Conservation (phyloP, 345 rosid genomes). For the Mangifera indica region DNA sequence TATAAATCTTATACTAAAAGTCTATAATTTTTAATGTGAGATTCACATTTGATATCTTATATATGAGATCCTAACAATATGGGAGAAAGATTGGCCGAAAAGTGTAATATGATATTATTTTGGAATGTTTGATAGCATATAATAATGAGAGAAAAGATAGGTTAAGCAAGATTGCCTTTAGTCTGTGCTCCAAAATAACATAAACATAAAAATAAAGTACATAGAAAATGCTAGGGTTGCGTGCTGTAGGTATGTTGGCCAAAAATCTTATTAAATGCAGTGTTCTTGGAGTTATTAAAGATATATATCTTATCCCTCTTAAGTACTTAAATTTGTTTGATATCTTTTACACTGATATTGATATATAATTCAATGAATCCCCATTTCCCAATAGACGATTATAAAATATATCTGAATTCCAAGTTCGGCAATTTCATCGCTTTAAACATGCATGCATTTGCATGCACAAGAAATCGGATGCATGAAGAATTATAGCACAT, state of each 20-base stretch:
- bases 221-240: slow-evolving; percentile 14
- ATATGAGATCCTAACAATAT: no score
- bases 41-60: no score
- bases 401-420: no score
- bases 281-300: slow-evolving; percentile 61
- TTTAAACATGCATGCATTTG: background rate
- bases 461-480: slow-evolving; percentile 1
- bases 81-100: slow-evolving; percentile 20
- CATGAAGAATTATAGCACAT: no score
- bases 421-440: background rate
- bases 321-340: background rate
- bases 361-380: slow-evolving; percentile 16
- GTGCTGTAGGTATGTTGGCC: background rate
- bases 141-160: background rate
- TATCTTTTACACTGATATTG: background rate
- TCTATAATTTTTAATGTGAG: no score
- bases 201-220: background rate
- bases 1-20: no score
- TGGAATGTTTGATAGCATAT: slow-evolving; percentile 33
- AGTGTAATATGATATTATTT: slow-evolving; percentile 26
- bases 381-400: slow-evolving; percentile 37
- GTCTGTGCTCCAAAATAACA: slow-evolving; percentile 1
- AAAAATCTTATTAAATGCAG: slow-evolving; percentile 8
- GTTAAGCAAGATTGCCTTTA: slow-evolving; percentile 15
- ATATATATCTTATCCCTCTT: slow-evolving; percentile 26